Base-by-base conservation (phyloP, 179 eudicot genomes). In the Amaranthus tricolor region DNA sequence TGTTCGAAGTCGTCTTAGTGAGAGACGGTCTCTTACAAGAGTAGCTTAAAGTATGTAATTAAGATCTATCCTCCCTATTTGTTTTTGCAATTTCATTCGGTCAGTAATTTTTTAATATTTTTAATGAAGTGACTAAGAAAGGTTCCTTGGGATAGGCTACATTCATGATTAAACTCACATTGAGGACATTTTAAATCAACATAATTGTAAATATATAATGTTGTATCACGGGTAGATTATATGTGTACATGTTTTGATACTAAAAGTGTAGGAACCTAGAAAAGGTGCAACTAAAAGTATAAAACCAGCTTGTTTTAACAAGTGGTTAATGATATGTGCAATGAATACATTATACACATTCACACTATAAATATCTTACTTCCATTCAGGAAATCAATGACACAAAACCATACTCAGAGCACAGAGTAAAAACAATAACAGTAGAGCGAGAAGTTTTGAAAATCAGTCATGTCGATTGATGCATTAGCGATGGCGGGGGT, bases 401-500 rank as follows among this genome's bases (percentile, higher is more conserved):
- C 17, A 31, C 65, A 6, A 51, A 47, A 44, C 9, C 7, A 76
- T 51, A 61, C 62, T 49, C 60, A n/a, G 19, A 61, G 40, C 53
- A 65, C 4, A 65, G n/a, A 70, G n/a, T 45, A 16, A 12, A 15
- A 55, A 31, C 40, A 31, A 31, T 2, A 7, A 54, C n/a, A 79
- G 66, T 31, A 43, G 17, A 54, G 1, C 60, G n/a, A 73, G 51
- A 58, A 6, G 50, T 31, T 31, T 31, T 4, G 49, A 44, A 4
- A 19, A 17, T 31, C 40, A 31, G 40, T 31, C 40, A 71, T 85
- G 80, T 85, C 88, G 51, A 60, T 87, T 0, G 90, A 87, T 78
- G 90, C 90, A 21, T 72, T 87, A 71, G 87, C 90, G 17, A 85
- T 85, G 90, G 88, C 88, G 15, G 90, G 89, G 44, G 84, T 64